Evolutionary conservation across 495 filamentous ascomycete species (phyloP).

Genomic region (Melanomma pulvis-pyrius): DNA sequence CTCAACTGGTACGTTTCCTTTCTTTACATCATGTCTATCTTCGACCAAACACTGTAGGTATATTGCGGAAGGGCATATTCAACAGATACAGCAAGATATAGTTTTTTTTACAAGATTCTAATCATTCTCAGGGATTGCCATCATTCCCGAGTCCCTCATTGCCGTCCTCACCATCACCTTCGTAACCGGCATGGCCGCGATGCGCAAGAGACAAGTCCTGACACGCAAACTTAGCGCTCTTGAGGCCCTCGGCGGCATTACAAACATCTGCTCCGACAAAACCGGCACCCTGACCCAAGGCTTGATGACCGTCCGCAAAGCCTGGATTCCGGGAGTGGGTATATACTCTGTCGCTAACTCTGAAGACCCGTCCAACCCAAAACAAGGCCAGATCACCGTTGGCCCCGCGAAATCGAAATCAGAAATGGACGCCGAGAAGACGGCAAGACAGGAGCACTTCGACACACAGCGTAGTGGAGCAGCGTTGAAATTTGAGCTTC

Average conservation of each 20-base stretch:
- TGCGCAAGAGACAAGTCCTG: conserved; percentile 70
- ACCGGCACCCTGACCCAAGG: conserved; percentile 73
- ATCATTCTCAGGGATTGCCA: neutral
- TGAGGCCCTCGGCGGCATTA: conserved; percentile 61
- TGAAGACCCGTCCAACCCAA: conserved; percentile 41
- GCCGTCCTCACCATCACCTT: conserved; percentile 76
- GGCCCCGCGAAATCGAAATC: no score
- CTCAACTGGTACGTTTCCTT: conserved; percentile 33
- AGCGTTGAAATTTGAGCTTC: no score
- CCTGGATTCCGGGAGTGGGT: conserved; percentile 53
- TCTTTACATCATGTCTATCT: no score
- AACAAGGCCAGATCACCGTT: conserved; percentile 36
- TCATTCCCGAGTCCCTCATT: conserved; percentile 74
- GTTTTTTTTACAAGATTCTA: no score
- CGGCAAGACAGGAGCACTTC: no score
- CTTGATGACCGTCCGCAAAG: conserved; percentile 56
- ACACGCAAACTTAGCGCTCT: conserved; percentile 68
- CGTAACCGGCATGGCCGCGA: conserved; percentile 71
- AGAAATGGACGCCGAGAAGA: no score
- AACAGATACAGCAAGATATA: no score
- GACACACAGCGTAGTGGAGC: no score
- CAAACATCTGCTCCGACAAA: conserved; percentile 60
- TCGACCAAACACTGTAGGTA: no score
- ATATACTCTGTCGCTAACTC: conserved; percentile 42
- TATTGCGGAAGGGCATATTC: no score